phyloP scores from a whole-genome alignment of 208 protist genomes.

The Crithidia thermophila region DNA sequence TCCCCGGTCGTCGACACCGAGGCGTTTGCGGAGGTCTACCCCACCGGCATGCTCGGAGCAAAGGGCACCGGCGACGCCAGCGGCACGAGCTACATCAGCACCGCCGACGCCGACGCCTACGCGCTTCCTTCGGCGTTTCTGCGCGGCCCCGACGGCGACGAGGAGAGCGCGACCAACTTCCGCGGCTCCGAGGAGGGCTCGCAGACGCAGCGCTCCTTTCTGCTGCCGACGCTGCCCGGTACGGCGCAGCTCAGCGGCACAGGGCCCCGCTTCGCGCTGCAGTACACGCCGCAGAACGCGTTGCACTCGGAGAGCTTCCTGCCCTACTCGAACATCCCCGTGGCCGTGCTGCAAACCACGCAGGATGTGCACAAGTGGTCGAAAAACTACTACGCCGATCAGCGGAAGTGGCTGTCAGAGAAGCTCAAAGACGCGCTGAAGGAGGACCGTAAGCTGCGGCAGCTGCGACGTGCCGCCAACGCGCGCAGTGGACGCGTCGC shows the following conservation, averaged over 20 bases:
- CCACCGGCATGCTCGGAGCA: background rate
- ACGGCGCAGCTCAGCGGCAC: constrained; percentile 18
- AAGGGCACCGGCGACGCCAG: background rate
- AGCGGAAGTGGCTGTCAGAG: constrained; percentile 61
- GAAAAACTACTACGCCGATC: constrained; percentile 62
- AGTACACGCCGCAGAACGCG: constrained; percentile 65
- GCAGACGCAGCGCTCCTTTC: constrained; percentile 7
- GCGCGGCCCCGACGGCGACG: constrained; percentile 21
- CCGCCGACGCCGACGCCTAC: constrained; percentile 10
- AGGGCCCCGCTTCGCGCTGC: constrained; percentile 60
- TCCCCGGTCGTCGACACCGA: background rate
- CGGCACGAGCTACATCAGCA: background rate
- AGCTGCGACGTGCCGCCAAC: constrained; percentile 7
- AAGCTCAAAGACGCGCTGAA: constrained; percentile 46
- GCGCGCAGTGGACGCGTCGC: constrained; percentile 5
- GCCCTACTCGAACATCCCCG: constrained; percentile 65
- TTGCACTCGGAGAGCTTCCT: constrained; percentile 54
- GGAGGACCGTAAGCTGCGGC: constrained; percentile 48
- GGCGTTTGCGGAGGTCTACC: constrained; percentile 17
- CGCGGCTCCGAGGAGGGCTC: background rate
- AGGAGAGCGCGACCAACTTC: constrained; percentile 3
- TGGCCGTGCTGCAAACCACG: constrained; percentile 59
- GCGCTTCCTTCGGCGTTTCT: background rate
- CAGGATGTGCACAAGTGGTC: constrained; percentile 67
- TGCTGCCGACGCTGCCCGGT: constrained; percentile 57